Evolutionary conservation across 2,329 filamentous ascomycete species (phyloP), one percentile per base, ranked within the genome.

Genomic region (Nannizzia gypsea): DNA sequence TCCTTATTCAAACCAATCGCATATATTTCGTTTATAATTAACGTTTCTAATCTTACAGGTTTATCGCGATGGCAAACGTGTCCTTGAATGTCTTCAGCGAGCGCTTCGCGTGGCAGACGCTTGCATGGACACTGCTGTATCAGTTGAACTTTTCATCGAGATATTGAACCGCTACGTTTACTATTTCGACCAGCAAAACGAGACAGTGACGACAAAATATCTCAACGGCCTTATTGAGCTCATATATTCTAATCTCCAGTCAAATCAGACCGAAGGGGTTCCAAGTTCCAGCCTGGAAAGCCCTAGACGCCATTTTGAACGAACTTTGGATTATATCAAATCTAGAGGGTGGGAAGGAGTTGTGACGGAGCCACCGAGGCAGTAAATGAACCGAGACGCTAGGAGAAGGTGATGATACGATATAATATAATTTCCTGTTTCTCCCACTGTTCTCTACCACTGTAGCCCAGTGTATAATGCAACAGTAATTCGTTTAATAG

Each of bases 181-280:
- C 74, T 99, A 97, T 78, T 99, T 96, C 77, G 93, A 99, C 74
- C 92, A 99, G 73, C 90, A 96, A 71, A 99, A 99, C 74, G 93
- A 99, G 76, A 91, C 91, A 65, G 93, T 99, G 42, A 99, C 93
- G 3, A 96, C 88, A 2, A 97, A 97, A 75, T 99, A 97, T 72
- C 82, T 99, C 64, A 99, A 99, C 70, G 93, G 93, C 2, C 83
- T 99, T 57, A 97, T 99, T 70, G 93, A 99, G 76, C 83, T 99
- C 64, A 97, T 99, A 69, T 91, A 99, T 74, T 96, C 90, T 22
- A 99, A 99, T 71, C 81, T 99, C 34, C 86, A 87, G 65, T 90
- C 87, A 60, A 93, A 89, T 70, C 86, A 90, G 70, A 83, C 87
- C 67, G 62, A 93, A 48, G 71, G 73, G 5, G 70, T 73, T 38